Conservation (phyloP, 192 early-diverging fungal species). For the Coemansia sp. region DNA sequence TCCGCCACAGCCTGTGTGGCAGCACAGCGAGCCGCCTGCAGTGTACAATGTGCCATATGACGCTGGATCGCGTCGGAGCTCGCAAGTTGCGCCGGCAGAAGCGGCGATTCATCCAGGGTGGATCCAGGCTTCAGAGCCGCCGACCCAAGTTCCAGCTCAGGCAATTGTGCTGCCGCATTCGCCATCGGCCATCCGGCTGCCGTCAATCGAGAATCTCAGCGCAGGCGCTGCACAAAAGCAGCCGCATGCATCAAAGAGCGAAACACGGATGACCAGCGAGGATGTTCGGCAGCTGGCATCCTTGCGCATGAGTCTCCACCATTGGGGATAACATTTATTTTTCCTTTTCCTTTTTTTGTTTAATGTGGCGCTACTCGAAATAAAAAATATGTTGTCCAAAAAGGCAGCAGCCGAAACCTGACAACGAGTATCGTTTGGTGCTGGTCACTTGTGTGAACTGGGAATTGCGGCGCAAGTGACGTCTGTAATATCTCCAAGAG, state of each 20-base stretch:
- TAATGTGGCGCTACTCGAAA: no score
- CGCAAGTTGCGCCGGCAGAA: neutral
- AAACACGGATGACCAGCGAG: slow-evolving; percentile 45
- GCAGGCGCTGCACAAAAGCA: slow-evolving; percentile 6
- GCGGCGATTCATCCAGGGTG: slow-evolving; percentile 8
- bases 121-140: neutral
- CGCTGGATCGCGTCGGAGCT: slow-evolving; percentile 3
- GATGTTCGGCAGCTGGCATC: slow-evolving; percentile 49
- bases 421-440: no score
- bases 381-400: no score
- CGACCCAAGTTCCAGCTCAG: neutral
- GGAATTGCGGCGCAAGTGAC: no score
- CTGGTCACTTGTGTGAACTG: no score
- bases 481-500: no score
- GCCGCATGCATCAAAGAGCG: neutral
- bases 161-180: slow-evolving; percentile 9
- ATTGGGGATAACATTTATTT: slow-evolving; percentile 11
- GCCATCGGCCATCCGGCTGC: slow-evolving; percentile 19
- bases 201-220: slow-evolving; percentile 34
- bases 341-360: neutral
- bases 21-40: slow-evolving; percentile 38
- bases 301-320: slow-evolving; percentile 37
- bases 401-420: no score
- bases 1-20: slow-evolving; percentile 29
- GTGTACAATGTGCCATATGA: slow-evolving; percentile 6